phyloP scores from a whole-genome alignment of 2,329 filamentous ascomycete species.

The Aspergillus eucalypticola region DNA sequence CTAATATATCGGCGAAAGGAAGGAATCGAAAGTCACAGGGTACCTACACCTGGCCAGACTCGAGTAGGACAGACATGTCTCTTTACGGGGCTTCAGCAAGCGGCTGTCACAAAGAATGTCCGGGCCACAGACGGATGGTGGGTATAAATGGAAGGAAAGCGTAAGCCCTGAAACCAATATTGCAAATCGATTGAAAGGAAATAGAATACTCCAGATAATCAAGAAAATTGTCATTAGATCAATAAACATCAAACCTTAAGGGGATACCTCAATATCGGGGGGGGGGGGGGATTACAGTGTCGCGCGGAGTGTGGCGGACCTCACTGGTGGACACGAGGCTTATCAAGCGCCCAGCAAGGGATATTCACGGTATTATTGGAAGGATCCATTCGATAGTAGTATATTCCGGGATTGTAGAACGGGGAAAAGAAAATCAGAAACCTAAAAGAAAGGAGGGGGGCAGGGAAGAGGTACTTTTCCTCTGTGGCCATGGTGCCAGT shows the following conservation, averaged over 20 bases:
- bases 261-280: conserved; percentile 10
- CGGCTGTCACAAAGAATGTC: conserved; percentile 4
- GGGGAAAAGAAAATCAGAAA: background rate
- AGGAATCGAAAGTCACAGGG: background rate
- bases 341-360: conserved; percentile 32
- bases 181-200: background rate
- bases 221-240: conserved; percentile 3
- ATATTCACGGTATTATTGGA: conserved; percentile 16
- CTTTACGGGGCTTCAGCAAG: conserved; percentile 6
- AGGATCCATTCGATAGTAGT: conserved; percentile 24
- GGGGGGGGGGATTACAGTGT: background rate
- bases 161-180: background rate
- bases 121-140: background rate
- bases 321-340: conserved; percentile 21
- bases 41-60: background rate
- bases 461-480: background rate
- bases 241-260: conserved; percentile 9
- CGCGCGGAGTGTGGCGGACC: conserved; percentile 4
- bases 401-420: background rate
- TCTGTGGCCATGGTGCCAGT: background rate
- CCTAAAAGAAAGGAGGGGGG: background rate
- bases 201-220: background rate
- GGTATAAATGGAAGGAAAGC: background rate
- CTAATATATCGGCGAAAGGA: conserved; percentile 12
- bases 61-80: conserved; percentile 7